phyloP scores from a whole-genome alignment of 768 basidiomycete species.

The Suillus cothurnatus region DNA sequence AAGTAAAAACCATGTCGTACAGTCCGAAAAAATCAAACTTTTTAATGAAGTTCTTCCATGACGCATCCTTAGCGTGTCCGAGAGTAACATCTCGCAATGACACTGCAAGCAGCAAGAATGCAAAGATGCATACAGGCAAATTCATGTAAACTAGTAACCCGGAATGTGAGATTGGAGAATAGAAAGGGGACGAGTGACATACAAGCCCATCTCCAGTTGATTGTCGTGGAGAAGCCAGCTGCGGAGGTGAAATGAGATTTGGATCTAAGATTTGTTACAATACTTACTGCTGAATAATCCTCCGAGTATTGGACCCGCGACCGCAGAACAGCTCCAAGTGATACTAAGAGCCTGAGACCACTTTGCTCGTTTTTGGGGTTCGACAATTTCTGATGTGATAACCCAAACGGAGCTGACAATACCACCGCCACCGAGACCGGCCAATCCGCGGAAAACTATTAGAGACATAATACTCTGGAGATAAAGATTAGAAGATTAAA shows the following conservation, averaged over 20 bases:
- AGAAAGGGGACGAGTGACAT: conserved; percentile 34
- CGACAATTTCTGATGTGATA: conserved; percentile 83
- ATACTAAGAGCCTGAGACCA: conserved; percentile 86
- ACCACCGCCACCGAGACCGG: conserved; percentile 86
- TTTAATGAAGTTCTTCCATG: conserved; percentile 55
- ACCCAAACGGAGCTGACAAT: conserved; percentile 88
- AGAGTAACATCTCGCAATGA: conserved; percentile 64
- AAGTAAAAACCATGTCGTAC: conserved; percentile 46
- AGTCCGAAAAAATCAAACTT: conserved; percentile 80
- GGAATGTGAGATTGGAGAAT: conserved; percentile 20
- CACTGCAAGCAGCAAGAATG: conserved; percentile 54
- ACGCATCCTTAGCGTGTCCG: conserved; percentile 45
- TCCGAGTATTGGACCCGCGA: conserved; percentile 83
- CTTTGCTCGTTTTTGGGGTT: conserved; percentile 66
- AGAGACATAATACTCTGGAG: conserved; percentile 54
- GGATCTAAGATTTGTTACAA: conserved; percentile 13
- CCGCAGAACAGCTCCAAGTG: conserved; percentile 85
- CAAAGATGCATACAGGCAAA: conserved; percentile 69
- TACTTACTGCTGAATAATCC: conserved; percentile 76
- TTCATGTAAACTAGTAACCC: conserved; percentile 72
- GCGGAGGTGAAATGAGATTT: conserved; percentile 25
- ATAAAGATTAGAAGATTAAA: conserved; percentile 20
- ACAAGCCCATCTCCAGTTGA: conserved; percentile 89
- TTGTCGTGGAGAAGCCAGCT: conserved; percentile 29
- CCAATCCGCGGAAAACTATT: conserved; percentile 62